Evolutionary conservation across 2,329 filamentous ascomycete species (phyloP), one percentile per base, ranked within the genome.

Genomic region (Arthrocladium fulminans): DNA sequence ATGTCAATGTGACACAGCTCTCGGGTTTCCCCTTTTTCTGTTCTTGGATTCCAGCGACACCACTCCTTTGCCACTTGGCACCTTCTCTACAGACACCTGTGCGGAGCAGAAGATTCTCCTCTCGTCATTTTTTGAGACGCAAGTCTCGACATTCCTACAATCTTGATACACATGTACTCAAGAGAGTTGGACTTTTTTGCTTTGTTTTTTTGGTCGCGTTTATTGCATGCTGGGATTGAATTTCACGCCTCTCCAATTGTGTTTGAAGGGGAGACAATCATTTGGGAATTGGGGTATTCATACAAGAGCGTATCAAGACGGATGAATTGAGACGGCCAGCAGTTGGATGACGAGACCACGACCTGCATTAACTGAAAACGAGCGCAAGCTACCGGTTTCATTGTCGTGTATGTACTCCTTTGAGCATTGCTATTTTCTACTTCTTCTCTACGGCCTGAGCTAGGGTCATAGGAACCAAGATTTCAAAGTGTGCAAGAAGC

Each of bases 1-100:
- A 58, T 58, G 20, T 58, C 56, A 25, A 68, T 66, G 23, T 56
- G 70, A 37, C 12, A 29, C 20, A 20, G 6, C 7, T 22, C 8
- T 30, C 29, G 8, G 8, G 29, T n/a, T 9, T 8, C 8, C 8
- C n/a, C n/a, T 30, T 8, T 30, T n/a, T 30, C 29, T 30, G n/a
- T 30, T 38, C 8, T n/a, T 38, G 34, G 7, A n/a, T 38, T 38
- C 34, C 22, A 24, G 32, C 6, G 5, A 7, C 10, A 25, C 12
- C 25, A 20, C 38, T 41, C 24, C 2, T 17, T 42, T 41, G 34
- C 24, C 39, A 30, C 22, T 48, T 48, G 46, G 46, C 46, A 30
- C 24, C 13, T 42, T 34, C 29, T 49, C 37, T 30, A n/a, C 15
- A 24, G n/a, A 40, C 22, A 22, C 13, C 17, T 40, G 17, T 22